Base-by-base conservation (phyloP, 2,329 filamentous ascomycete genomes). In the Diaporthe ampelina region DNA sequence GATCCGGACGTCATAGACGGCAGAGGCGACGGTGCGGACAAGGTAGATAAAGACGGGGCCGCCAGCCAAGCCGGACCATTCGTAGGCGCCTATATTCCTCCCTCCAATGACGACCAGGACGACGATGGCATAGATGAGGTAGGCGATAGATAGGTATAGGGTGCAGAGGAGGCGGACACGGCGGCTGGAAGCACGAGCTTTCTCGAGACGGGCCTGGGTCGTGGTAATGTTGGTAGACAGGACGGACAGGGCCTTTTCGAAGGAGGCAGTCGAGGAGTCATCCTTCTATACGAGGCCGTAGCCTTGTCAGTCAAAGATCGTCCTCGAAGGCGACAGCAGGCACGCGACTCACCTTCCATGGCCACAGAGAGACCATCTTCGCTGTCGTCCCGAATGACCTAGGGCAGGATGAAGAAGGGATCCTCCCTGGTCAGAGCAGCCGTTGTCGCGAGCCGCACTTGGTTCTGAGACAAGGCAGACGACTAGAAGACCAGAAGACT, bases 121-220 rank as follows among this genome's bases (percentile, higher is more conserved):
- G 70, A 98, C 93, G 37, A 98, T 91, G 13, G 92, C 89, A 79
- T 95, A 95, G 61, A 98, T 90, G 5, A 98, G 92, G 83, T 98
- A 99, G 68, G 93, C 94, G 79, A 99, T 96, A 73, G 92, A 92
- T 3, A 95, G 92, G 82, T 98, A 99, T 19, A 99, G 90, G 0
- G 95, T 98, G 91, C 92, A 95, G 72, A 98, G 90, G 50, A 95
- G 94, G 78, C 94, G 96, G 79, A 93, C 90, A 74, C 95, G 93
- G 74, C 96, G 91, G 67, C 94, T 91, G 76, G 90, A 90, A 78
- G 93, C 89, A 61, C 94, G 91, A 52, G 93, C 88, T 56, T 87
- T 87, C 80, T 98, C 95, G 77, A 98, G 92, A 69, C 89, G 91
- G 56, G 92, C 86, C 79, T 93, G 93, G 3, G 93, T 91, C 76